Evolutionary conservation across 345 rosid species (phyloP), one percentile per base, ranked within the genome.

Genomic region (Aurinia saxatilis): DNA sequence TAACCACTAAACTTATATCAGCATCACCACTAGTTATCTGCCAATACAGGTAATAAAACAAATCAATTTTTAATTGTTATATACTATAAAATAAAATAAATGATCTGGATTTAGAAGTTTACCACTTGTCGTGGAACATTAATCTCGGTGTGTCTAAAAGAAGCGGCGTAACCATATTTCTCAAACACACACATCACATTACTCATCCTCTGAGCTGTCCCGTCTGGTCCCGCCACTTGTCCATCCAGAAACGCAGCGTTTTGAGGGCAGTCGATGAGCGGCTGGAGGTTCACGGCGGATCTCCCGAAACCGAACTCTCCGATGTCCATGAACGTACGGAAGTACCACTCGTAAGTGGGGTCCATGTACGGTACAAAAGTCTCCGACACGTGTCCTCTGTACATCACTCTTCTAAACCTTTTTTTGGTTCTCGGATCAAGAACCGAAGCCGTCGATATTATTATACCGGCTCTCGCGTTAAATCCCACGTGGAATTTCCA

Each of bases 361-460:
- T 90, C 91, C 90, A 82, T 84, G 30, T 87, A 87, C 0, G 92
- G 97, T 17, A 90, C 97, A 58, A 85, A 90, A 11, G 91, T 81
- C 79, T 90, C 95, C 1, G 95, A 83, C 18, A 83, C 75, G 63
- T 84, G 87, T 12, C 90, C 92, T 73, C 69, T 83, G 11, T 83
- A 85, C 10, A 87, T 45, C 27, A 90, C 87, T 21, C 54, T 57
- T 2, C 87, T 78, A 35, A 31, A 70, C 29, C 59, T 73, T 46
- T n/a, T n/a, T n/a, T 75, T 68, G 33, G 42, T 39, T 29, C 23
- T 66, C 9, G 77, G 23, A 1, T 87, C 92, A 10, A 71, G 73
- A 30, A 90, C 65, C 5, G 84, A 82, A 31, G 90, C 90, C 14
- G 84, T 78, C 1, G 92, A 83, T 64, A 85, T 78, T 10, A 81